Base-by-base conservation (phyloP, 768 basidiomycete genomes). In the Asterophora lycoperdoides region DNA sequence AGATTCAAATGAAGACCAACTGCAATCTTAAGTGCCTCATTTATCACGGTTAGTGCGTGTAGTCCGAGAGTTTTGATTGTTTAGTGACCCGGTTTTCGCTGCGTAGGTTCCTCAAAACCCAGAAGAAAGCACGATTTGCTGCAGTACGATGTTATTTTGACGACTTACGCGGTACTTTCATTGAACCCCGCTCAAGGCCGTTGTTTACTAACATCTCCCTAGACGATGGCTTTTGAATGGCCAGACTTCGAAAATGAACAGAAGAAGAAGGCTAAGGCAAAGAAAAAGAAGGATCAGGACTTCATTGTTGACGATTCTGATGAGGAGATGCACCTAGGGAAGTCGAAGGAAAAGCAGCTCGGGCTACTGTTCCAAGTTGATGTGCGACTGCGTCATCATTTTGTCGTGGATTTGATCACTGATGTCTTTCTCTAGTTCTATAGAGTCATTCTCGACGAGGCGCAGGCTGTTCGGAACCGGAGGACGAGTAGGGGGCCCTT, bases 171-270 rank as follows among this genome's bases (percentile, higher is more conserved):
- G 6, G 77, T 77, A 56, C 15, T 26, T 36, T 29, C 18, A 23
- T 23, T 3, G 23, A 23, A 23, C n/a, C n/a, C 2, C 39, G n/a
- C 18, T 40, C 18, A 28, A 1, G 13, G 20, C 13, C 23, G 26
- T 40, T 29, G 8, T 14, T 14, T 43, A 3, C 30, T 46, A 34
- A 40, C 20, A 18, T 45, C 17, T 34, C 32, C 38, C 9, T 47
- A 81, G 80, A 83, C 81, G 0, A 73, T 83, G 65, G 71, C 78
- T 7, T 51, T 66, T 13, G 79, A 83, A 61, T 83, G 80, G 79
- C 80, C 76, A 0, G 80, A 83, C 52, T 65, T 63, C 13, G 79
- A 79, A 53, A 67, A 62, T 9, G 71, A 78, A 39, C 64, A 65
- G 53, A 77, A 67, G 53, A 77, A 67, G 62, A 74, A 64, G 53